A percentile compares a stretch with the other conserved stretches of the same genome.
phyloP scores from a whole-genome alignment of 805 yeast genomes.

The Ogataea pilisensis region DNA sequence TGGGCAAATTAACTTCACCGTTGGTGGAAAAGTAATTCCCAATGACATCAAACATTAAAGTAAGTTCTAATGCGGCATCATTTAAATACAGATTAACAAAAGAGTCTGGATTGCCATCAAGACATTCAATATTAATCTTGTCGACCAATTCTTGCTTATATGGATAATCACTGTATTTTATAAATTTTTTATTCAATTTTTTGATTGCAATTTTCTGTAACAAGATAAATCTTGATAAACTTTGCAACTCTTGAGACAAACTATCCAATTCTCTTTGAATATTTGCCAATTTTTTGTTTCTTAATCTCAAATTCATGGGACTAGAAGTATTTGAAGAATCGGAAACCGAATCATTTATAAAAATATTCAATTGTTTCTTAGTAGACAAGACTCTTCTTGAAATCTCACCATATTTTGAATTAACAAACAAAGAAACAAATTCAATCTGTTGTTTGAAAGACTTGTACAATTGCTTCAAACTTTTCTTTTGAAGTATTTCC shows the following conservation, averaged over 20 bases:
- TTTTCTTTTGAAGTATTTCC: conserved; percentile 19
- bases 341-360: conserved; percentile 17
- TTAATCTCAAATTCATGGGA: conserved; percentile 16
- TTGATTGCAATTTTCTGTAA: conserved; percentile 71
- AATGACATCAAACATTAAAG: conserved; percentile 49
- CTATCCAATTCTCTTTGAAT: conserved; percentile 36
- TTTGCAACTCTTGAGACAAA: conserved; percentile 51
- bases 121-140: conserved; percentile 27
- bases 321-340: conserved; percentile 1
- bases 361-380: conserved; percentile 24
- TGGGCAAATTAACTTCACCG: neutral
- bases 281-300: conserved; percentile 19
- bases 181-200: conserved; percentile 68
- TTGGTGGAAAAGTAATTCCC: conserved; percentile 18
- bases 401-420: conserved; percentile 66
- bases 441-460: conserved; percentile 58
- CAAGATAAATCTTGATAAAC: conserved; percentile 63
- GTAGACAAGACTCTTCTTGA: conserved; percentile 39
- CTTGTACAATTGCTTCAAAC: conserved; percentile 33
- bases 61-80: conserved; percentile 55
- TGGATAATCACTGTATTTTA: conserved; percentile 38
- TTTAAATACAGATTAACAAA: conserved; percentile 60
- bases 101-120: conserved; percentile 42
- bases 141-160: conserved; percentile 31
- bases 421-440: conserved; percentile 56